Base-by-base conservation (phyloP, 495 filamentous ascomycete species). In the Geopyxis carbonaria region DNA sequence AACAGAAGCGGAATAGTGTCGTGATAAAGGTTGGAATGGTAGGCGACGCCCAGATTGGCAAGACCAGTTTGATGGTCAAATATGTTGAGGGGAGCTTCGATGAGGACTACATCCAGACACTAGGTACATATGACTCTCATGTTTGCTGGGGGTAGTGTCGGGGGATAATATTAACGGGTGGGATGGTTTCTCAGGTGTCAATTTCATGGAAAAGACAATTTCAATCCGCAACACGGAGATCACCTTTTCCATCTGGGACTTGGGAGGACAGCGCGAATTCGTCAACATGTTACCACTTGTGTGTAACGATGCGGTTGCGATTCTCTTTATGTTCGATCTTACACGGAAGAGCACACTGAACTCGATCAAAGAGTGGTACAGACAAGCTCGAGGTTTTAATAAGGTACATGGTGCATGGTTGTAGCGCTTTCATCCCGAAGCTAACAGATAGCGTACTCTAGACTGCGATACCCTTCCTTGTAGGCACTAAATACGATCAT, bases 201-300 rank as follows among this genome's bases (percentile, higher is more conserved):
- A 97, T 57, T 97, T 97, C 64, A 97, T 97, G 89, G 89, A 97
- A 60, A 97, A 97, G 64, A 97, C 89, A 8, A 95, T 97, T 56
- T 87, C 80, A 40, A 97, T 97, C 59, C 84, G 89, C 40, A 95
- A 95, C 59, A 97, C 89, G n/a, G 89, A 97, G 59, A 95, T 97
- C 52, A 97, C 89, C 23, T 97, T 97, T 62, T 91, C 81, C 31
- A 97, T 97, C 56, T 97, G 89, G 89, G 89, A 97, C 68, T 65
- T 97, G 24, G 89, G 89, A 50, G 89, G 89, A 46, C 89, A 97
- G 64, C 74, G 89, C 48, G 89, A 97, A 60, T 97, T 97, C 45
- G 89, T 97, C 57, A 97, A 97, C 63, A 97, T 97, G 89, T 67
- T 97, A 27, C 89, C 89, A 5, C 70, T 97, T 13, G 89, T 97